phyloP scores from a whole-genome alignment of 345 rosid genomes.

The Garcia nutans region DNA sequence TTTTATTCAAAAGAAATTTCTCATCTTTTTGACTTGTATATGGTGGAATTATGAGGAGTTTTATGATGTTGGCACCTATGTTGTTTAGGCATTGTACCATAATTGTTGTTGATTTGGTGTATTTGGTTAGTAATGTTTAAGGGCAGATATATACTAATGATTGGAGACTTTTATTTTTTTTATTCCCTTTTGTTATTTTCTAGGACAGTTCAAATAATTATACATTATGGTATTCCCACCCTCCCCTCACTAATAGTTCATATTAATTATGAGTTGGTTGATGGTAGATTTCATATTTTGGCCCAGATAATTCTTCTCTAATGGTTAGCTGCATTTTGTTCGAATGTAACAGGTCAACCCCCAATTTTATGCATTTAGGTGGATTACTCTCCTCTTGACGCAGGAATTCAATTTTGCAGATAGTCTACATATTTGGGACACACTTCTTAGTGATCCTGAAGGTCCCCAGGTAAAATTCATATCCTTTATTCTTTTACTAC shows the following conservation, averaged over 20 bases:
- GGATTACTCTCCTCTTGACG: slow-evolving; percentile 96
- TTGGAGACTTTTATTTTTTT: neutral
- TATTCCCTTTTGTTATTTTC: neutral
- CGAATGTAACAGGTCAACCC: slow-evolving; percentile 79
- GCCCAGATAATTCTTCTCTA: slow-evolving; percentile 2
- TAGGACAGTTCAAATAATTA: too few species aligned
- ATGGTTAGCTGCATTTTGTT: neutral
- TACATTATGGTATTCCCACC: neutral
- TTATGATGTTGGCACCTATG: neutral
- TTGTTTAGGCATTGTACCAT: neutral
- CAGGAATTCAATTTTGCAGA: slow-evolving; percentile 93
- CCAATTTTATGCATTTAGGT: slow-evolving; percentile 95
- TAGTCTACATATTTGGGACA: slow-evolving; percentile 93
- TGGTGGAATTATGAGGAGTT: neutral
- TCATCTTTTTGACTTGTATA: neutral
- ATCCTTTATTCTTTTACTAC: slow-evolving; percentile 3
- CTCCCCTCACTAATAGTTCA: neutral
- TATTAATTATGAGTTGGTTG: neutral
- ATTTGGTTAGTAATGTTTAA: neutral
- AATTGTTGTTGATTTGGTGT: neutral
- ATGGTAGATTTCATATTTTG: neutral
- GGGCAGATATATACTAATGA: neutral
- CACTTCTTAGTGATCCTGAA: slow-evolving; percentile 87
- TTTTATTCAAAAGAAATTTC: neutral
- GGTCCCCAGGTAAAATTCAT: slow-evolving; percentile 77